Evolutionary conservation across 2,329 filamentous ascomycete genomes (phyloP), one percentile per base, ranked within the genome.

Genomic region (Acephala macrosclerotiorum): DNA sequence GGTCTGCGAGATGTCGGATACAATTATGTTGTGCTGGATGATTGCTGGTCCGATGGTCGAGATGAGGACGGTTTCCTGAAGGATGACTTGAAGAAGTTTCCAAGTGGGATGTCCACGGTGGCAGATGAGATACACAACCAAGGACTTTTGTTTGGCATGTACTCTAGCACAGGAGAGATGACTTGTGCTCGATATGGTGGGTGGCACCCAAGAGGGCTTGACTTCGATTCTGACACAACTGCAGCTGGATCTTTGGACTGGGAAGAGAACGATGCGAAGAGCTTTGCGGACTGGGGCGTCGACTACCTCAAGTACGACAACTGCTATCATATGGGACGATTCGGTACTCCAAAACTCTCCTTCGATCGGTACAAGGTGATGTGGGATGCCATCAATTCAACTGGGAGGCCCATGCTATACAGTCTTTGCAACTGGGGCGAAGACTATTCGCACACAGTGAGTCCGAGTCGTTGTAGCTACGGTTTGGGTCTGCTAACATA

Each of bases 261-360:
- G 67, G 84, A 85, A 70, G 77, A 79, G 45, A 77, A 82, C 47
- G 84, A 87, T 70, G 84, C 84, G 0, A 73, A 80, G 22, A 77
- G 80, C 3, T 85, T 81, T 71, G 83, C 84, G 2, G 75, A 72
- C n/a, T 84, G 83, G 81, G 83, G 80, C 0, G 80, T 84, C 29
- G 80, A 82, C 68, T 84, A 83, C 64, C 74, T 83, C 5, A 83
- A 85, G 70, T 85, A 85, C 67, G 84, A 86, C 72, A 85, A 86
- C 68, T 86, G 84, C 77, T 85, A 80, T 74, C 84, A 84, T 62
- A 76, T 81, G 67, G 84, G 84, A 18, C 79, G 83, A 63, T 80
- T 79, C 33, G 83, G 83, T 1, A 67, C 68, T 4, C 64, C 68
- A 4, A 63, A 68, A 58, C 56, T 71, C 1, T 68, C 70, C 16